Evolutionary conservation across 495 filamentous ascomycete genomes (phyloP), one percentile per base, ranked within the genome.

Genomic region (Aspergillus cavernicola): DNA sequence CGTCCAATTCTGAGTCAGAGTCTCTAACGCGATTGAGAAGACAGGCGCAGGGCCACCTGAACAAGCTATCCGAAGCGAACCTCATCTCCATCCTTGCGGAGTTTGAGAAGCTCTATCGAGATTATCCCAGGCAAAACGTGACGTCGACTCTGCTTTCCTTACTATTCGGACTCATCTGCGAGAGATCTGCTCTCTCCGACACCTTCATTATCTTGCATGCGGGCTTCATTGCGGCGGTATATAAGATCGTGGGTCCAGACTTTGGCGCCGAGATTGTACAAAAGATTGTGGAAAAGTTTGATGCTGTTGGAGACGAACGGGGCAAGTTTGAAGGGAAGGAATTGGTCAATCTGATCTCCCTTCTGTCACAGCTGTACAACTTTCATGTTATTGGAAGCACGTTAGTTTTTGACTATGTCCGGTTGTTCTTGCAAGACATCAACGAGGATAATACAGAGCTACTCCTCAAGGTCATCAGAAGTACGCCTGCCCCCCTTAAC

Each of bases 391-490:
- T 97, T 41, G 85, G 89, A 23, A 85, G 83, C 55, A 85, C 84
- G 31, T 70, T 97, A 20, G 77, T 97, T 10, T 97, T 95, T 61
- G 93, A 97, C 63, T 95, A 91, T 56, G 82, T 97, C 57, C 85
- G 86, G 20, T 59, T 88, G 3, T 91, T 93, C 45, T 67, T 97
- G 12, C 66, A 71, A 19, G 78, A 86, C 1, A 77, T 96, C 12
- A 89, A 87, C 0, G 93, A 97, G 65, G 70, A 85, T n/a, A 96
- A 95, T 63, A 91, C 92, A 0, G 95, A 98, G 65, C 75, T 97
- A 2, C 77, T 98, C 20, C 78, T 98, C 10, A 86, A 89, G 55
- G 78, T 97, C 39, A 84, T 96, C 45, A 85, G 86, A 52, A 86
- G 85, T 83, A 67, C 35, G 72, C 66, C 4, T 35, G 8, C 20